Evolutionary conservation across 805 yeast genomes (phyloP).

Genomic region (Teunomyces lycoperdinae): DNA sequence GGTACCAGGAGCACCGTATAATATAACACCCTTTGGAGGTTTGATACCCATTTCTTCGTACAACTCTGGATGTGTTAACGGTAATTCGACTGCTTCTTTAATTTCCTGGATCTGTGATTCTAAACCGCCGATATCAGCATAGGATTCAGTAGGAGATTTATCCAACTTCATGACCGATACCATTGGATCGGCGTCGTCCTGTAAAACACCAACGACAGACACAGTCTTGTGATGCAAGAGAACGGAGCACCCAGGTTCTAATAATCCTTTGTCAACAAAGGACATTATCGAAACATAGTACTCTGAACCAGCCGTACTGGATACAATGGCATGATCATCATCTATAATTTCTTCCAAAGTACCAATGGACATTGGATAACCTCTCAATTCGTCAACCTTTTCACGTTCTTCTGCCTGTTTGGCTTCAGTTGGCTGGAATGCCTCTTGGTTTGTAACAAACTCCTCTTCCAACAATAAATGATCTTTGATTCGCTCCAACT

Average conservation of each 20-base stretch:
- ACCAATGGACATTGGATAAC: constrained; percentile 94
- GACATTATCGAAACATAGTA: constrained; percentile 94
- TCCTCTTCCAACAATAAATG: constrained; percentile 93
- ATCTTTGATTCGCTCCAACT: constrained; percentile 95
- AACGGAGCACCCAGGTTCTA: constrained; percentile 97
- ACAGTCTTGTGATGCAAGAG: constrained; percentile 93
- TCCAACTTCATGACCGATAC: constrained; percentile 97
- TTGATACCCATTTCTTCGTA: constrained; percentile 98
- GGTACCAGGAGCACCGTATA: constrained; percentile 98
- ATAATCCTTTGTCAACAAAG: constrained; percentile 91
- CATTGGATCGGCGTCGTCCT: constrained; percentile 97
- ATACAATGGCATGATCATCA: constrained; percentile 98
- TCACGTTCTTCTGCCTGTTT: constrained; percentile 95
- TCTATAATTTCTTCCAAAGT: constrained; percentile 96
- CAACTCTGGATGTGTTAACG: constrained; percentile 92
- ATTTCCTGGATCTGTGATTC: constrained; percentile 96
- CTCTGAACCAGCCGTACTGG: constrained; percentile 94
- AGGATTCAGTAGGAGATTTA: constrained; percentile 94
- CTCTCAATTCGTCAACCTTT: constrained; percentile 92
- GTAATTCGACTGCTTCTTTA: constrained; percentile 94
- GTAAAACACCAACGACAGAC: constrained; percentile 95
- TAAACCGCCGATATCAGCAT: constrained; percentile 96
- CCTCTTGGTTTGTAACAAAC: constrained; percentile 91
- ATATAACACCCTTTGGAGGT: constrained; percentile 96
- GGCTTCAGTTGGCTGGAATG: constrained; percentile 92